Evolutionary conservation across 139 green algal species (phyloP), one percentile per base, ranked within the genome.

Genomic region (Coccomyxa sp.): DNA sequence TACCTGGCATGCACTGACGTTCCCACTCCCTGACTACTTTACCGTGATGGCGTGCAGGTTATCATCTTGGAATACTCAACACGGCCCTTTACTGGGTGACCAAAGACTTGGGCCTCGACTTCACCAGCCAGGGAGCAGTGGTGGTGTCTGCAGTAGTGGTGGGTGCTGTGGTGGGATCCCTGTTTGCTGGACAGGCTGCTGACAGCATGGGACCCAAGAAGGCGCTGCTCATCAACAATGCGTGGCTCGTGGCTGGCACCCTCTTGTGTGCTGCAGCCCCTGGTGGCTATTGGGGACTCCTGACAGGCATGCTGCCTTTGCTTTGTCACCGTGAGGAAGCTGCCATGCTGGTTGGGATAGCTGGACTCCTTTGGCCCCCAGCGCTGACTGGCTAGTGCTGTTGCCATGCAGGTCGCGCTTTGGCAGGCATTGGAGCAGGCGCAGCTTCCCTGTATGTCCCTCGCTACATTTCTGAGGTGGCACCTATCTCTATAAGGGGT

Each of bases 1-100:
- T 51, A 51, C 38, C 38, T 51, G 38, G 38, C 38, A 51, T 51
- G 38, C 38, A 51, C 38, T 51, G 38, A 51, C 3, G 7, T 51
- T 51, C 38, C 38, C 38, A 51, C n/a, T 51, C 38, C 38, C 38
- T 51, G 38, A 51, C 38, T 11, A 51, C 38, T 51, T 51, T 7
- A 51, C 38, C 38, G 7, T 7, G 38, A 51, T 51, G 38, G 3
- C 38, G 3, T 51, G 68, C 82, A 88, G 86, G 92, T 14, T 94
- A 88, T 78, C 83, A 92, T n/a, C 63, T 95, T 13, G 92, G 86
- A 1, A 82, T 93, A 16, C 83, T 95, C 17, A 96, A 96, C 83
- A 92, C 90, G 0, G 76, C 82, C 38, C 79, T 93, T 18, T 23
- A 83, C 1, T 31, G 58, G 10, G 76, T 92, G 18, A 81, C 84